A percentile compares a stretch with the other conserved stretches of the same genome.
phyloP scores from a whole-genome alignment of 352 stramenopile species.

The Globisporangium paddicum region DNA sequence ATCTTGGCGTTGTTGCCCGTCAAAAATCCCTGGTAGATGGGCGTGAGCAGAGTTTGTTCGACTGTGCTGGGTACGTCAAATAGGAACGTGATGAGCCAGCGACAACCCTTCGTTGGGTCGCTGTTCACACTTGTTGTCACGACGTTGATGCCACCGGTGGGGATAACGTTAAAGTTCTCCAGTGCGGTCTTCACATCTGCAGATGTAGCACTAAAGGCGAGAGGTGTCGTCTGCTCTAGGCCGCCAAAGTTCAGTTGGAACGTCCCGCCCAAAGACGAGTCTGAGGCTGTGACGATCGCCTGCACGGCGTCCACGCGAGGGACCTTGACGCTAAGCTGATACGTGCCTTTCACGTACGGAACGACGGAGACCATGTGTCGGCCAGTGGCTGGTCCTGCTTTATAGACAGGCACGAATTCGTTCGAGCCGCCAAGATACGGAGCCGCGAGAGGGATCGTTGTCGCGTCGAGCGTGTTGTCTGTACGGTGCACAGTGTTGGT shows the following conservation, averaged over 20 bases:
- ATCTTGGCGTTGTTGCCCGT: conserved; percentile 64
- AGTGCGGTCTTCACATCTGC: conserved; percentile 51
- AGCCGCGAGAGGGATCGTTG: conserved; percentile 61
- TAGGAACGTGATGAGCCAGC: conserved; percentile 66
- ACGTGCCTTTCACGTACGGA: conserved; percentile 87
- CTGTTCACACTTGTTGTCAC: conserved; percentile 29
- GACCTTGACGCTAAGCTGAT: conserved; percentile 81
- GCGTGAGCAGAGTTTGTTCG: conserved; percentile 7
- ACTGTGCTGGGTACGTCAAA: conserved; percentile 13
- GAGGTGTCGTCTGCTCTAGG: conserved; percentile 33
- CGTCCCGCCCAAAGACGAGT: conserved; percentile 51
- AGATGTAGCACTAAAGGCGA: conserved; percentile 46
- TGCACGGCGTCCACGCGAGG: conserved; percentile 76
- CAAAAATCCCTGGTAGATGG: conserved; percentile 60
- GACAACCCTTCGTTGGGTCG: conserved; percentile 49
- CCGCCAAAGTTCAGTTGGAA: conserved; percentile 59
- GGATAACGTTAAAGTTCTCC: conserved; percentile 59
- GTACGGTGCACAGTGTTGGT: conserved; percentile 58
- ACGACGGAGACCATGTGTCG: conserved; percentile 86
- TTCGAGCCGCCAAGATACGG: conserved; percentile 57
- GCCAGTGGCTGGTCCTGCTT: conserved; percentile 53
- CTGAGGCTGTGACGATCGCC: conserved; percentile 40
- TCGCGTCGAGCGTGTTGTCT: conserved; percentile 42
- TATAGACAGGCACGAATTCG: conserved; percentile 63
- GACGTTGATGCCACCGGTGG: conserved; percentile 21